phyloP scores from a whole-genome alignment of 2,329 filamentous ascomycete genomes.

The Volutella citrinella region DNA sequence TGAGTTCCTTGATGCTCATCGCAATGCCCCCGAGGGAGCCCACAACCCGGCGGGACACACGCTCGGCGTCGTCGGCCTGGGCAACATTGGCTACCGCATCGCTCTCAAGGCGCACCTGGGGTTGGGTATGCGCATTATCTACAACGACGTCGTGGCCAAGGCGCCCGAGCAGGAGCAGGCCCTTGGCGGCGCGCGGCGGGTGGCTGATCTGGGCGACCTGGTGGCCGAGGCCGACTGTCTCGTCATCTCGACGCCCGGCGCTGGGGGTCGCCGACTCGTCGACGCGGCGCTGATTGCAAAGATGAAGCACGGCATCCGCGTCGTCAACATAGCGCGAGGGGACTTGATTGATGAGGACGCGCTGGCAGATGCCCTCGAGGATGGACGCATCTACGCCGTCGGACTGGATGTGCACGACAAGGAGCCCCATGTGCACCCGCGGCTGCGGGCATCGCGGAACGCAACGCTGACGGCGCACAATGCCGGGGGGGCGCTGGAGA shows the following conservation, averaged over 20 bases:
- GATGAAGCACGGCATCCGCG: slow-evolving; percentile 48
- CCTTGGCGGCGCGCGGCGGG: slow-evolving; percentile 42
- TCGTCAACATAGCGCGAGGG: slow-evolving; percentile 51
- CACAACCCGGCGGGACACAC: slow-evolving; percentile 53
- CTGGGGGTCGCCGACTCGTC: slow-evolving; percentile 11
- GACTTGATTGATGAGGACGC: slow-evolving; percentile 14
- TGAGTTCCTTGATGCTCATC: slow-evolving; percentile 52
- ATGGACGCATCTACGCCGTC: slow-evolving; percentile 17
- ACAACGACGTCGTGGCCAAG: slow-evolving; percentile 46
- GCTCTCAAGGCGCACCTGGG: slow-evolving; percentile 52
- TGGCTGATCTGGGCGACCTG: slow-evolving; percentile 7
- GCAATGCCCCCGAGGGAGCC: slow-evolving; percentile 48
- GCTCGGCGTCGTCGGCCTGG: slow-evolving; percentile 59
- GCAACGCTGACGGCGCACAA: slow-evolving; percentile 51
- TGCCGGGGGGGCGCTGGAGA: slow-evolving; percentile 53
- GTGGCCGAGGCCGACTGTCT: slow-evolving; percentile 10
- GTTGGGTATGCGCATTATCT: slow-evolving; percentile 57
- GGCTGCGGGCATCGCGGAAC: slow-evolving; percentile 28
- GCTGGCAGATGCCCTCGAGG: slow-evolving; percentile 15
- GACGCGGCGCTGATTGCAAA: slow-evolving; percentile 24
- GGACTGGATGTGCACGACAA: slow-evolving; percentile 23
- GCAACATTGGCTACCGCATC: slow-evolving; percentile 51
- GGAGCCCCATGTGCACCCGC: slow-evolving; percentile 14
- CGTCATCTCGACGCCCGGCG: slow-evolving; percentile 7
- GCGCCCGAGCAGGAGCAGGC: slow-evolving; percentile 37